Percentiles rank a stretch among this genome's conserved stretches.
phyloP scores from a whole-genome alignment of 2,329 filamentous ascomycete species.

The Xylariaceae sp. region DNA sequence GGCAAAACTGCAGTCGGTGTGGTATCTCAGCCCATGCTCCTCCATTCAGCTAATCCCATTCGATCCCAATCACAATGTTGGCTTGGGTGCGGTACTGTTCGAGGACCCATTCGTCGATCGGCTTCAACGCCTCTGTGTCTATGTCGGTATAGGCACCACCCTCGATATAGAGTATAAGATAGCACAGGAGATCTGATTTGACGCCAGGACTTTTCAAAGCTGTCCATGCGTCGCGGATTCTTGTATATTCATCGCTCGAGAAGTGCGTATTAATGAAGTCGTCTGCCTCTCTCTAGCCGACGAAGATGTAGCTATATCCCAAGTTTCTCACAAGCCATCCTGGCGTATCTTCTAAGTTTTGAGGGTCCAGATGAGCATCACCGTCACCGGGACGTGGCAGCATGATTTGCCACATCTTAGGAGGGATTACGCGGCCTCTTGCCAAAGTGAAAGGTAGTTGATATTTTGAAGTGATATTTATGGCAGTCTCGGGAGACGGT shows the following conservation, averaged over 20 bases:
- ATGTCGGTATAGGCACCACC: constrained; percentile 51
- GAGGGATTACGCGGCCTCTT: constrained; percentile 14
- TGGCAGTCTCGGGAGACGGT: neutral
- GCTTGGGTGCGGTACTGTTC: constrained; percentile 46
- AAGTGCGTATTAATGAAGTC: constrained; percentile 26
- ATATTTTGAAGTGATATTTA: neutral
- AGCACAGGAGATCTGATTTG: constrained; percentile 55
- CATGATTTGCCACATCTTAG: constrained; percentile 29
- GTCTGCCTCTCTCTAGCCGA: constrained; percentile 23
- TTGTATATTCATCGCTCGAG: constrained; percentile 11
- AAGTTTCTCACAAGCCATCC: constrained; percentile 25
- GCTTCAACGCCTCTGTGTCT: constrained; percentile 40
- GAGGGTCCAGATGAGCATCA: constrained; percentile 7
- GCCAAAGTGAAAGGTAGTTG: constrained; percentile 6
- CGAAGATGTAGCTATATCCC: constrained; percentile 25
- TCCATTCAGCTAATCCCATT: constrained; percentile 30
- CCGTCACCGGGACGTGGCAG: constrained; percentile 12
- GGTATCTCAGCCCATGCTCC: constrained; percentile 26
- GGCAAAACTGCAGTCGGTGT: constrained; percentile 32
- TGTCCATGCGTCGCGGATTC: constrained; percentile 21
- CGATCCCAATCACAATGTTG: constrained; percentile 29
- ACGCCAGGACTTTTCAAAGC: constrained; percentile 27
- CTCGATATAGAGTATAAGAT: constrained; percentile 64
- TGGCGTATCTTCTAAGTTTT: constrained; percentile 17
- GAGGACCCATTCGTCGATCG: constrained; percentile 52